Percentiles rank a stretch among this genome's conserved stretches.
phyloP scores from a whole-genome alignment of 257 asterid species.

The Striga asiatica region DNA sequence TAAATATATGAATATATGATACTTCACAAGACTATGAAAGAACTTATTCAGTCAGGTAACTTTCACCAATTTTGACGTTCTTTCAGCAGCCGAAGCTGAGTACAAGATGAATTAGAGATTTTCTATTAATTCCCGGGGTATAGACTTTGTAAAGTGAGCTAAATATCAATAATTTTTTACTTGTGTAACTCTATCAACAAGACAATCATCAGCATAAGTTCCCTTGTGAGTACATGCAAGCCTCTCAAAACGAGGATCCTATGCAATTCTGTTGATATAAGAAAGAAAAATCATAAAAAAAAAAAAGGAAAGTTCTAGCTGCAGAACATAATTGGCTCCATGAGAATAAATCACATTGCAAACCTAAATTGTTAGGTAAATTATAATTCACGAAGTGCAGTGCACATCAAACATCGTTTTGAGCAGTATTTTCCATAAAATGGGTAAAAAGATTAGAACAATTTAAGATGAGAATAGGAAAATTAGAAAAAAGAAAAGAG shows the following conservation, averaged over 20 bases:
- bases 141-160: background rate
- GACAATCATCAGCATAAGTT: slow-evolving; percentile 97
- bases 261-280: slow-evolving; percentile 57
- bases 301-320: too few species aligned
- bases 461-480: background rate
- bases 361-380: too few species aligned
- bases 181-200: slow-evolving; percentile 89
- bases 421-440: background rate
- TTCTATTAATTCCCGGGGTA: background rate
- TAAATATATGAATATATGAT: background rate
- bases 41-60: background rate
- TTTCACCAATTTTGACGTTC: background rate
- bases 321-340: too few species aligned
- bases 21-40: background rate
- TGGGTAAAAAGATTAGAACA: background rate
- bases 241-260: slow-evolving; percentile 97
- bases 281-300: background rate
- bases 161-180: slow-evolving; percentile 18
- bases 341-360: background rate
- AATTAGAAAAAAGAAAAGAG: background rate
- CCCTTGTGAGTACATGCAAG: slow-evolving; percentile 95
- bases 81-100: background rate
- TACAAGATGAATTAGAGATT: too few species aligned
- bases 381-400: too few species aligned
- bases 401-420: too few species aligned